phyloP scores from a whole-genome alignment of 257 asterid species.

The Thymus mandschuricus region DNA sequence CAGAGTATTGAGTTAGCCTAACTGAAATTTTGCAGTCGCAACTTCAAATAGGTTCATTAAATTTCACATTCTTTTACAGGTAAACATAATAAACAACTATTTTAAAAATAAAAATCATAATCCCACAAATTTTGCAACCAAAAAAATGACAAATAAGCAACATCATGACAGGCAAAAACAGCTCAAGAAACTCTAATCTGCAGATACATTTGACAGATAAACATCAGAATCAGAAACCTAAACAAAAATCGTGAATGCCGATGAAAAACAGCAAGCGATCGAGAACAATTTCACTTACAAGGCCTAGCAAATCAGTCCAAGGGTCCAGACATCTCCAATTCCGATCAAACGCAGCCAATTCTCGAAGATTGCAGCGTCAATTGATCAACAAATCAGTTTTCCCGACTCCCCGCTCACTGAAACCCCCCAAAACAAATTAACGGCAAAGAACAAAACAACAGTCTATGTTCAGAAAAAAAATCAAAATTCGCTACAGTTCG shows the following conservation, averaged over 20 bases:
- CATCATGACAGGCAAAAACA: conserved; percentile 1
- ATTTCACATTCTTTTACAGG: conserved; percentile 10
- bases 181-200: conserved; percentile 16
- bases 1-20: conserved; percentile 13
- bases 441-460: conserved; percentile 2
- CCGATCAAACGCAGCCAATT: conserved; percentile 27
- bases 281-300: conserved; percentile 52
- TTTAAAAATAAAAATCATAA: no score
- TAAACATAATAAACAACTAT: conserved; percentile 3
- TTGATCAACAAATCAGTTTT: conserved; percentile 30
- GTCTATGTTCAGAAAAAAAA: background rate
- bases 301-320: conserved; percentile 91
- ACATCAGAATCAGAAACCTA: background rate
- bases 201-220: conserved; percentile 20
- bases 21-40: conserved; percentile 2
- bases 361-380: conserved; percentile 29
- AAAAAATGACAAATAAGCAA: background rate
- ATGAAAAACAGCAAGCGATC: conserved; percentile 8
- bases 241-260: conserved; percentile 33
- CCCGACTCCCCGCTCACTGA: conserved; percentile 23
- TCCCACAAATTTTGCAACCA: background rate
- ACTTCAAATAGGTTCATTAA: conserved; percentile 18
- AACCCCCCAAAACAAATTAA: conserved; percentile 6
- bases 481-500: conserved; percentile 24
- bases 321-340: conserved; percentile 79